These are phyloP conservation scores for Hygrophorus russula DNA, from an alignment of 768 basidiomycete genomes.

Conservation along the genomic window DNA sequence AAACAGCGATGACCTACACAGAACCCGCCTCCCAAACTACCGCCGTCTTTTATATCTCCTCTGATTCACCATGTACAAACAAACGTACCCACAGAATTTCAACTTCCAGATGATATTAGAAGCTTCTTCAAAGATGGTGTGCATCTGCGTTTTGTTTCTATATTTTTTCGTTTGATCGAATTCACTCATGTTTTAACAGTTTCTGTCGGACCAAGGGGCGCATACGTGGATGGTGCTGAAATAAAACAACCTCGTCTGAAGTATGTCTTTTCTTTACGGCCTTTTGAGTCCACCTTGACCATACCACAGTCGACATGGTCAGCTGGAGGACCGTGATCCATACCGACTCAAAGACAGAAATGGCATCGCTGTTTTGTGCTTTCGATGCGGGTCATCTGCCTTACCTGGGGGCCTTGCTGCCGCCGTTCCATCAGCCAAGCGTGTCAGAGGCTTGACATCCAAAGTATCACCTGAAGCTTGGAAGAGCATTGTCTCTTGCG, in stretches of 20 bases:
- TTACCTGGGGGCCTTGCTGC: conserved; percentile 45
- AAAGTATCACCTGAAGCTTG: conserved; percentile 42
- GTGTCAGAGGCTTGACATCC: conserved; percentile 38
- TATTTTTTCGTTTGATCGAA: conserved; percentile 8
- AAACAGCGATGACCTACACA: conserved; percentile 16
- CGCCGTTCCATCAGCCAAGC: conserved; percentile 41
- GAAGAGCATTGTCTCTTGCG: conserved; percentile 82
- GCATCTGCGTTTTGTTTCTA: conserved; percentile 16
- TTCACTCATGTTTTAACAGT: conserved; percentile 36
- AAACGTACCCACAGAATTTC: conserved; percentile 69
- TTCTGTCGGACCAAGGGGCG: conserved; percentile 63
- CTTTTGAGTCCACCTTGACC: conserved; percentile 8
- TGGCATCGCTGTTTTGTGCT: conserved; percentile 79
- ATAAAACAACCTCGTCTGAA: conserved; percentile 70
- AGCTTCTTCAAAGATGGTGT: conserved; percentile 80
- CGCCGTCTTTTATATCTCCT: conserved; percentile 56
- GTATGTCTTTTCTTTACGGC: conserved; percentile 34
- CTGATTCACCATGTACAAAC: conserved; percentile 61
- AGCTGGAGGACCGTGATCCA: conserved; percentile 86
- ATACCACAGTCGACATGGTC: conserved; percentile 59
- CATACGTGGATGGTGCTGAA: conserved; percentile 74
- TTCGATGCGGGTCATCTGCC: conserved; percentile 77
- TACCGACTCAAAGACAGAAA: conserved; percentile 80
- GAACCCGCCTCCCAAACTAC: conserved; percentile 60
- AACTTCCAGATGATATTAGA: conserved; percentile 78